phyloP scores from a whole-genome alignment of 257 asterid genomes.

The Plantago ovata region DNA sequence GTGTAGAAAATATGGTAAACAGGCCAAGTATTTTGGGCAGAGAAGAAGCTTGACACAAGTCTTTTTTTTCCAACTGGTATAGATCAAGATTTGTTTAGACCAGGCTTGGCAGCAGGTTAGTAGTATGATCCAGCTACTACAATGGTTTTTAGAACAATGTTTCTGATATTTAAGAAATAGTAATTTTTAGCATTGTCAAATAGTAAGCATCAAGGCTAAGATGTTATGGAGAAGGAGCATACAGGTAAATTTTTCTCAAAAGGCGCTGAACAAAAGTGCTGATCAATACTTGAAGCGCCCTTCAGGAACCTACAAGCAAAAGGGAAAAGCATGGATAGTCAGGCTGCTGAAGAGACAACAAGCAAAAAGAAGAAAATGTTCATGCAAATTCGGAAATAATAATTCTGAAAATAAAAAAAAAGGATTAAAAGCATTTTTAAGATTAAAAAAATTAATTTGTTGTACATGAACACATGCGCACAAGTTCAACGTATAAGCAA shows the following conservation, averaged over 20 bases:
- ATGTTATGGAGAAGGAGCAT: constrained; percentile 29
- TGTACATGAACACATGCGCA: constrained; percentile 1
- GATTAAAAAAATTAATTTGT: constrained; percentile 2
- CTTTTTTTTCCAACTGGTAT: neutral
- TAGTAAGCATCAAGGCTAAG: constrained; percentile 16
- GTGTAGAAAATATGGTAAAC: too few relatives aligned
- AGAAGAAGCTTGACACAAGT: neutral
- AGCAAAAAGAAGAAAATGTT: neutral
- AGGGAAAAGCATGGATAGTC: constrained; percentile 19
- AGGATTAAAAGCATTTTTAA: neutral
- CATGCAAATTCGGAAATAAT: constrained; percentile 1
- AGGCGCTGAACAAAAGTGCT: constrained; percentile 77
- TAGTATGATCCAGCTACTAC: neutral
- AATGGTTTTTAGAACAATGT: too few relatives aligned
- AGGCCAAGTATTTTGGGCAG: neutral
- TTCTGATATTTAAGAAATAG: neutral
- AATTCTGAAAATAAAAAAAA: neutral
- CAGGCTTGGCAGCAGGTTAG: neutral
- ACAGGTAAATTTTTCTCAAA: constrained; percentile 86
- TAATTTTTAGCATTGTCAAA: too few relatives aligned
- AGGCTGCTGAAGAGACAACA: constrained; percentile 5
- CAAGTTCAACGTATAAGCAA: neutral
- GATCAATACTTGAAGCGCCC: constrained; percentile 97
- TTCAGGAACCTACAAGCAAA: constrained; percentile 64
- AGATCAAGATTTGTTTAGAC: constrained; percentile 11